A percentile compares a stretch with the other conserved stretches of the same genome.
phyloP scores from a whole-genome alignment of 1,284 basidiomycete genomes.

The Heterobasidion irregulare region DNA sequence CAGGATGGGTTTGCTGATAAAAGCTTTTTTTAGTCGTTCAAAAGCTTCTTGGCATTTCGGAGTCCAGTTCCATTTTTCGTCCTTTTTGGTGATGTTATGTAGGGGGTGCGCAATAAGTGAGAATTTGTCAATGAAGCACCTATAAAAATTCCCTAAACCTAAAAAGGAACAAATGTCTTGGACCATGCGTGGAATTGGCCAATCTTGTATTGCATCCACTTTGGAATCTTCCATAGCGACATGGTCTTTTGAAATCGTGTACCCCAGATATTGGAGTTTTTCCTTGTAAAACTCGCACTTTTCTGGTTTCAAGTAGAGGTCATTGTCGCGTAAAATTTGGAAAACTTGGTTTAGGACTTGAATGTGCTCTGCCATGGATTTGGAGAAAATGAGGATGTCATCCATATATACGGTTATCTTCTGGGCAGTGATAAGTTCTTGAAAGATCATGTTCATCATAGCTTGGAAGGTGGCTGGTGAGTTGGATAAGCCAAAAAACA shows the following conservation, averaged over 20 bases:
- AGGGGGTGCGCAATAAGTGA: constrained; percentile 21
- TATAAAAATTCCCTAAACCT: constrained; percentile 33
- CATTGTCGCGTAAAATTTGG: no score
- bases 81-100: constrained; percentile 10
- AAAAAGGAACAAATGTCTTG: constrained; percentile 24
- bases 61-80: background rate
- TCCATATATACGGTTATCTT: no score
- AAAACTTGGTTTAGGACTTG: no score
- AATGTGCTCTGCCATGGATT: no score
- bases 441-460: constrained; percentile 17
- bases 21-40: no score
- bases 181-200: constrained; percentile 22
- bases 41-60: no score
- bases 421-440: constrained; percentile 15
- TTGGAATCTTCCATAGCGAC: constrained; percentile 29
- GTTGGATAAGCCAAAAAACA: constrained; percentile 22
- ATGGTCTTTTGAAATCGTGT: constrained; percentile 19
- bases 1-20: no score
- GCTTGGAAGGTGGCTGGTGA: constrained; percentile 16
- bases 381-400: no score
- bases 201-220: constrained; percentile 20
- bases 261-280: constrained; percentile 29
- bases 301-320: constrained; percentile 24
- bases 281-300: constrained; percentile 29
- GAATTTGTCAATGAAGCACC: constrained; percentile 28